Percentiles rank a stretch among this genome's conserved stretches.
phyloP scores from a whole-genome alignment of 495 filamentous ascomycete species.

The Neurospora intermedia region DNA sequence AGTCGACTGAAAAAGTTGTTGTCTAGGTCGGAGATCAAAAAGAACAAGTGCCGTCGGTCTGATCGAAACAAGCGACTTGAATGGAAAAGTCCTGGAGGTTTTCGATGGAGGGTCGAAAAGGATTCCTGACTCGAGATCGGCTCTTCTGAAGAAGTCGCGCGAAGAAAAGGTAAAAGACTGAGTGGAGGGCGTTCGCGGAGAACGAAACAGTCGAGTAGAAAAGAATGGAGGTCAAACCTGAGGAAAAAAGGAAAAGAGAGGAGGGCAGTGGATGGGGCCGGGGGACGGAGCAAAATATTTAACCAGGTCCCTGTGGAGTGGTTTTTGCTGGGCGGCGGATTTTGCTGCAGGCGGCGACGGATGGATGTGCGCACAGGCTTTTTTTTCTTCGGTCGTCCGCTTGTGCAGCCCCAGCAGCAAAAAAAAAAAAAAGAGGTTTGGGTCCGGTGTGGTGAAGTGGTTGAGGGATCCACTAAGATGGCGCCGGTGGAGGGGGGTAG shows the following conservation, averaged over 20 bases:
- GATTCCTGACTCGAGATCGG: slow-evolving; percentile 25
- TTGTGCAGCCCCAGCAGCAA: not conserved
- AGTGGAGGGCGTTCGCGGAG: slow-evolving; percentile 19
- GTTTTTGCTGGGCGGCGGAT: not conserved
- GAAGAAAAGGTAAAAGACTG: slow-evolving; percentile 21
- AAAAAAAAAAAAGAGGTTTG: slow-evolving; percentile 2
- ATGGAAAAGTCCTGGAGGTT: slow-evolving; percentile 22
- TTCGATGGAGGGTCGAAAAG: slow-evolving; percentile 31
- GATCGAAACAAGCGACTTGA: slow-evolving; percentile 5
- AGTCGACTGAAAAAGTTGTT: slow-evolving; percentile 1
- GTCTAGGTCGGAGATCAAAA: slow-evolving; percentile 7
- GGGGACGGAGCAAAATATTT: slow-evolving; percentile 16
- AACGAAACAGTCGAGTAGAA: slow-evolving; percentile 18
- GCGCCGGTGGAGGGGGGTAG: slow-evolving; percentile 13
- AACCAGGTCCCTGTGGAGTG: slow-evolving; percentile 4
- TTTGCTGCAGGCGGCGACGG: not conserved
- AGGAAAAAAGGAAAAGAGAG: slow-evolving; percentile 7
- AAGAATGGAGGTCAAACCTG: slow-evolving; percentile 16
- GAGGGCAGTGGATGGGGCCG: slow-evolving; percentile 6
- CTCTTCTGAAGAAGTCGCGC: slow-evolving; percentile 19
- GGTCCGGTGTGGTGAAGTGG: slow-evolving; percentile 1
- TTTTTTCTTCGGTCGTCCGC: not conserved
- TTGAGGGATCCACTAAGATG: slow-evolving; percentile 3
- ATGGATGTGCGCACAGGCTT: slow-evolving; percentile 12
- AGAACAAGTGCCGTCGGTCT: slow-evolving; percentile 22